These are phyloP conservation scores for Tulasnella calospora DNA, from an alignment of 768 basidiomycete genomes.

Conservation along the genomic window DNA sequence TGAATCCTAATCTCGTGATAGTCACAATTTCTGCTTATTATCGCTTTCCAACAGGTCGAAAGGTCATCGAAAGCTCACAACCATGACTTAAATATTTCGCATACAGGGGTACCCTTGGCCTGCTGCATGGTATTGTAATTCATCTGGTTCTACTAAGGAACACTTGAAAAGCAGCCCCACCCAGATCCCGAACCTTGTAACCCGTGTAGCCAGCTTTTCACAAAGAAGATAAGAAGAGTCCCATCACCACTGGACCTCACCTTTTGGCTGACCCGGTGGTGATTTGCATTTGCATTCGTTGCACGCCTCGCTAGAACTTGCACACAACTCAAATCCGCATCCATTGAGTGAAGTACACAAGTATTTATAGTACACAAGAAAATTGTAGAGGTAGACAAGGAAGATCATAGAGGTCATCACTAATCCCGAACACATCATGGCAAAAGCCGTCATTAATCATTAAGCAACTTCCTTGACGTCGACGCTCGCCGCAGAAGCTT, in stretches of 20 bases:
- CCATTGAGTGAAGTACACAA: not conserved
- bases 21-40: too few species aligned
- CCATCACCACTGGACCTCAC: not conserved
- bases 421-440: not conserved
- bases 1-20: too few species aligned
- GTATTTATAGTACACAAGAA: not conserved
- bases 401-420: not conserved
- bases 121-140: too few species aligned
- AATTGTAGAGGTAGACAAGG: not conserved
- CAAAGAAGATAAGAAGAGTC: not conserved
- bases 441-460: not conserved
- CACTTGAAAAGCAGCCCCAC: too few species aligned
- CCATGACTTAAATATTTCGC: too few species aligned
- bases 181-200: too few species aligned
- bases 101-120: too few species aligned
- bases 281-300: not conserved
- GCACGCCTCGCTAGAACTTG: not conserved
- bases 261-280: not conserved
- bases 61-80: too few species aligned
- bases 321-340: not conserved
- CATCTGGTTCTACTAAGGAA: too few species aligned
- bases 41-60: too few species aligned
- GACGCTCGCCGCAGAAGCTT: not conserved
- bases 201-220: too few species aligned
- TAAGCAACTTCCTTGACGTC: not conserved